phyloP scores from a whole-genome alignment of 768 basidiomycete genomes.

The Macrocybe gigantea region DNA sequence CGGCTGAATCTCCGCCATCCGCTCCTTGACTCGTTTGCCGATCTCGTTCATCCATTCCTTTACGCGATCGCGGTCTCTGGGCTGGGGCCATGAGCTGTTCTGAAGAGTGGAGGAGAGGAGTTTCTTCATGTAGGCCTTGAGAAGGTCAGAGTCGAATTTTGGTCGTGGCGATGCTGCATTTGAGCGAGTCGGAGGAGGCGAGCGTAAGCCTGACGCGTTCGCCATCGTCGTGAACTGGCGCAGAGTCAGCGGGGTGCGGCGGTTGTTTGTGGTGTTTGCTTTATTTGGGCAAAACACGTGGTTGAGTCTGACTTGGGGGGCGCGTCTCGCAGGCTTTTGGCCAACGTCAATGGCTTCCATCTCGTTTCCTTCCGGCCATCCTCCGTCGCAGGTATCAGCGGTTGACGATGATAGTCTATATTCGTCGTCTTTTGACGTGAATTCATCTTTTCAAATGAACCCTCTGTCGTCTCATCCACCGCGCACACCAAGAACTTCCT shows the following conservation, averaged over 20 bases:
- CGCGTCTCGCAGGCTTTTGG: constrained; percentile 3
- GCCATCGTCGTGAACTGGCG: constrained; percentile 2
- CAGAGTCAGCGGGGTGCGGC: constrained; percentile 4
- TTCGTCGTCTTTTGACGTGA: constrained; percentile 52
- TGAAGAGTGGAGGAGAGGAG: constrained; percentile 68
- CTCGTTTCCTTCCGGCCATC: constrained; percentile 46
- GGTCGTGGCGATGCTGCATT: constrained; percentile 49
- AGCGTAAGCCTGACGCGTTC: constrained; percentile 43
- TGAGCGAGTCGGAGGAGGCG: constrained; percentile 57
- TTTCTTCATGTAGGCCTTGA: constrained; percentile 79
- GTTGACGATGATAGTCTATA: constrained; percentile 47
- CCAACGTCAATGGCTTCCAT: constrained; percentile 54
- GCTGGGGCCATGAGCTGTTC: constrained; percentile 57
- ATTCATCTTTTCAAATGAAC: constrained; percentile 72
- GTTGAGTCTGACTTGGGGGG: neutral
- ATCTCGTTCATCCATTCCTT: constrained; percentile 81
- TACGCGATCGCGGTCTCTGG: constrained; percentile 63
- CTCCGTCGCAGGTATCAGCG: constrained; percentile 25
- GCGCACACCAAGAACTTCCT: constrained; percentile 62
- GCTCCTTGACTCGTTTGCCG: constrained; percentile 76
- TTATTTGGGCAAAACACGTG: constrained; percentile 18
- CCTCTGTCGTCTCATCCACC: constrained; percentile 77
- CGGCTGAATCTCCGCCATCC: constrained; percentile 81
- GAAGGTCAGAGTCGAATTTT: constrained; percentile 68
- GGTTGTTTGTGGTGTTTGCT: constrained; percentile 4